Base-by-base conservation (phyloP, 1,139 yeast genomes). In the Tardiomyces digboiensis region DNA sequence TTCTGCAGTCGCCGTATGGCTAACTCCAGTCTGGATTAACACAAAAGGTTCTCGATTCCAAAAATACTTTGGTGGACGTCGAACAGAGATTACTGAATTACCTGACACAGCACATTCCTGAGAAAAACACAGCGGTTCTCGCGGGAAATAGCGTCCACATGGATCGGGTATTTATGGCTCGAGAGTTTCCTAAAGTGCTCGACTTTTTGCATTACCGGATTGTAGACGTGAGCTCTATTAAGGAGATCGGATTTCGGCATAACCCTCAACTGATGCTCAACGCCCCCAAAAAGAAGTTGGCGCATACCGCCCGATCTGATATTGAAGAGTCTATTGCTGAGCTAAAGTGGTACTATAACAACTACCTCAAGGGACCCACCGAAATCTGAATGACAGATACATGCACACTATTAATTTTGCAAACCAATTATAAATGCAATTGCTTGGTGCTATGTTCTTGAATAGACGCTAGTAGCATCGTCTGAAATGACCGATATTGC, bases 121-220 rank as follows among this genome's bases (percentile, higher is more conserved):
- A 68, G n/a, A 44, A 42, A 7, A 65, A 68, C 7, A 58, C 62
- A 3, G 96, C 85, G 1, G 64, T 91, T 0, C 65, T 93, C 48
- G 95, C 95, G 0, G 99, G 99, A 1, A 91, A 89, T 57, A 76
- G 95, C 0, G 79, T 93, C 21, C 97, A 93, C 61, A 83, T 87
- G 80, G 99, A 93, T 62, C 76, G 88, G 48, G 71, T 83, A 46
- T 93, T 91, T 64, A 75, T 93, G 83, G 68, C 79, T 60, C 72
- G 76, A 42, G 96, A 91, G 56, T 80, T 91, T 66, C 97, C 97
- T 1, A 61, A 71, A 41, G 80, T 87, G 6, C 49, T 56, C 10
- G 61, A 62, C 19, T 80, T 77, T 57, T 68, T 91, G 51, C 89
- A 82, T 59, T 91, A 93, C 61, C 72, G 99, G 43, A 72, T 89